These are phyloP conservation scores for Eimeria acervulina DNA, from an alignment of 169 alveolate species.

Conservation along the genomic window DNA sequence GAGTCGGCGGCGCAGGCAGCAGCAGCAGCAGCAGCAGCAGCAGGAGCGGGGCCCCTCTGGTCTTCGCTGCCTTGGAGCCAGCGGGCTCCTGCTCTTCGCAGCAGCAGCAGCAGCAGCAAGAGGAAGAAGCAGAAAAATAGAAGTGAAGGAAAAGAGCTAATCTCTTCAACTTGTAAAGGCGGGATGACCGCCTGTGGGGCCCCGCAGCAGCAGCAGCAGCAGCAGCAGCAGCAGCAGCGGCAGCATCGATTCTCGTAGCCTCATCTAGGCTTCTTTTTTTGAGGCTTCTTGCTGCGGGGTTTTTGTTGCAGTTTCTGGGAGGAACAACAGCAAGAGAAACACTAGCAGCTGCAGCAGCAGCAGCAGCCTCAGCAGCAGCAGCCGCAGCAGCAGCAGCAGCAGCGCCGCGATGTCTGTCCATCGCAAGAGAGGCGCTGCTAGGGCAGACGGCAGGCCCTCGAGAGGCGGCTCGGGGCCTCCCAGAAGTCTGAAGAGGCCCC, in stretches of 20 bases:
- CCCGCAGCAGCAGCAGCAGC: too few relatives aligned
- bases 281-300: background rate
- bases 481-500: background rate
- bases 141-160: too few relatives aligned
- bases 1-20: too few relatives aligned
- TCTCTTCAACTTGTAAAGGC: too few relatives aligned
- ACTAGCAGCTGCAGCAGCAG: constrained; percentile 27
- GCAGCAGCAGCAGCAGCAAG: too few relatives aligned
- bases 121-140: background rate
- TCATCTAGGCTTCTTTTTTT: background rate
- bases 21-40: background rate
- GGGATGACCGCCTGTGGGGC: too few relatives aligned
- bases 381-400: constrained; percentile 35
- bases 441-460: background rate
- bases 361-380: constrained; percentile 18
- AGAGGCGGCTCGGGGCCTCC: constrained; percentile 15
- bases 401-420: background rate
- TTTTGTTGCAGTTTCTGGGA: background rate
- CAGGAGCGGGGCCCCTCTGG: background rate
- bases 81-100: too few relatives aligned
- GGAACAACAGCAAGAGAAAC: background rate
- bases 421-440: background rate
- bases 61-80: too few relatives aligned
- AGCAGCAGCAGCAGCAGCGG: too few relatives aligned
- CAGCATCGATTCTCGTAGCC: too few relatives aligned